phyloP scores from a whole-genome alignment of 2,329 filamentous ascomycete species.

The Geoglossum cookeanum region DNA sequence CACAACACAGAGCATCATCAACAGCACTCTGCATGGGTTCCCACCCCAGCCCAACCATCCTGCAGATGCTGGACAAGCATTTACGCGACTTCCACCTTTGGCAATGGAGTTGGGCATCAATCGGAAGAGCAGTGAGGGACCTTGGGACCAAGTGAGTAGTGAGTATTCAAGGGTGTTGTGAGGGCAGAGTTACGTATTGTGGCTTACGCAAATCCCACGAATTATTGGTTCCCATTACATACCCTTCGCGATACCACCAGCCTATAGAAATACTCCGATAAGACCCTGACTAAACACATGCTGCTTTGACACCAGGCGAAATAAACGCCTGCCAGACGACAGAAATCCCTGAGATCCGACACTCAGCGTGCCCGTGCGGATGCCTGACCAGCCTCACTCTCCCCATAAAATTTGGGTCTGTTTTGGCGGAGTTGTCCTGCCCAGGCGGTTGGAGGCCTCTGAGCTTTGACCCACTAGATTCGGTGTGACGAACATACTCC shows the following conservation, averaged over 20 bases:
- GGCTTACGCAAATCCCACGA: neutral
- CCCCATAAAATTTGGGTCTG: neutral
- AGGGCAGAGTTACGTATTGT: neutral
- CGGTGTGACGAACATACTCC: too few species aligned
- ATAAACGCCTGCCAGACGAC: neutral
- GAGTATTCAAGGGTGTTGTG: neutral
- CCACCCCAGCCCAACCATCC: too few species aligned
- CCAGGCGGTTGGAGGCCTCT: neutral
- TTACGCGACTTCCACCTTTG: too few species aligned
- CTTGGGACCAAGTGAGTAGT: too few species aligned
- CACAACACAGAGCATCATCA: too few species aligned
- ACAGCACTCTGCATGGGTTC: too few species aligned
- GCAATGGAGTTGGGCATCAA: too few species aligned
- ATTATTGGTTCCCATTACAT: slow-evolving; percentile 1
- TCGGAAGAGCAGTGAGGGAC: too few species aligned
- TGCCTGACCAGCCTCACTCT: neutral
- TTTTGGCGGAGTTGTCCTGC: neutral
- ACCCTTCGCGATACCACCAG: neutral
- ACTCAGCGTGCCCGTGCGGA: neutral
- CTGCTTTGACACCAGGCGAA: neutral
- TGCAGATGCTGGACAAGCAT: too few species aligned
- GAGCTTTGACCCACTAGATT: too few species aligned
- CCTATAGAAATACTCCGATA: neutral
- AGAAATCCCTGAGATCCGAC: neutral
- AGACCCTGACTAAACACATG: neutral